Base-by-base conservation (phyloP, 2,329 filamentous ascomycete genomes). In the Chalara sp. region DNA sequence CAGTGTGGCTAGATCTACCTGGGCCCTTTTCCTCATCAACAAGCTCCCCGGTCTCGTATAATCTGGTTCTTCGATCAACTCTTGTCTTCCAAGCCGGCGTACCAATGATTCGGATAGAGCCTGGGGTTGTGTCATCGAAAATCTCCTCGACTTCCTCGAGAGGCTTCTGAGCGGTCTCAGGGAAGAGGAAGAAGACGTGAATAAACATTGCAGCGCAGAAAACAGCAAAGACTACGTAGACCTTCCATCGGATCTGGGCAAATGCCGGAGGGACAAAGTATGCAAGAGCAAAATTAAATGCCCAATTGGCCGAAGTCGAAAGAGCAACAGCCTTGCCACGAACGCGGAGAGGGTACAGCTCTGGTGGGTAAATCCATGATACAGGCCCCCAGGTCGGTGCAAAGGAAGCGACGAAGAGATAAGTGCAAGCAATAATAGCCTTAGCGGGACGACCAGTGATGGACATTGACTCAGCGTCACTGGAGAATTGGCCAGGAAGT, bases 351-450 rank as follows among this genome's bases (percentile, higher is more conserved):
- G 74, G 74, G 61, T 68, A 77, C 32, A 77, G 64, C 63, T 76
- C 75, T 5, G 73, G 66, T 12, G 74, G 73, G 58, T 76, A 76
- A 7, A 71, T 70, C 74, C 74, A 77, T 11, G 69, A 72, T 5
- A 69, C 70, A 5, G 73, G 73, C 1, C 74, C 76, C 74, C 75
- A 78, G 7, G 74, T 78, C 6, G 72, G 69, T 4, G 75, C 75
- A 51, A 69, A 77, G 0, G 71, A 70, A 0, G 79, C 79, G 13
- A 84, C 79, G 49, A 84, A 81, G 35, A 80, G 76, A 55, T 86
- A 87, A 0, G 81, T 85, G 57, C 76, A 82, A 1, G 82, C 81
- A 50, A 87, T 80, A 55, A 86, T 75, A 0, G 76, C 76, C 59
- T 77, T 80, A 4, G 76, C 75, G 0, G 78, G 64, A 63, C 28